phyloP scores from a whole-genome alignment of 768 basidiomycete species.

The Leccinellum luteum region DNA sequence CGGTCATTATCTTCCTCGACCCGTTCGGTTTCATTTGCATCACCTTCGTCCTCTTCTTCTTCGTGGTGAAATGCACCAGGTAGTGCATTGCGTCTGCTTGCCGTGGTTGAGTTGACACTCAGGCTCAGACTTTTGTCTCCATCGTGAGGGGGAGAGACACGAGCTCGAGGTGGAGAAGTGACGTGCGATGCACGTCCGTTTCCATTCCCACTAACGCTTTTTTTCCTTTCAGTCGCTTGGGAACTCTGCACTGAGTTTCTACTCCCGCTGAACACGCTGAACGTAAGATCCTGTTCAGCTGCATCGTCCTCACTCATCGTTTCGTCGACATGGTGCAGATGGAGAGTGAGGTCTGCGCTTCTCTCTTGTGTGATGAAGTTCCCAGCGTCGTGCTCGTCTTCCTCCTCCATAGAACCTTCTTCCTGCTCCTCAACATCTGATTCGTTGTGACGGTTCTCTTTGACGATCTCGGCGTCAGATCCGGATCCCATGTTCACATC shows the following conservation, averaged over 20 bases:
- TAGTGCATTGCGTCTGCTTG: conserved; percentile 30
- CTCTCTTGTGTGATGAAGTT: conserved; percentile 23
- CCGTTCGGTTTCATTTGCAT: conserved; percentile 30
- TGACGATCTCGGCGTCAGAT: conserved; percentile 17
- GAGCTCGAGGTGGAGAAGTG: conserved; percentile 11
- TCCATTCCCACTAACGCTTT: neutral
- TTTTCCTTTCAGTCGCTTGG: neutral
- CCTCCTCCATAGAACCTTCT: conserved; percentile 4
- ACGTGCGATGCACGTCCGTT: neutral
- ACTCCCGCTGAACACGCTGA: conserved; percentile 22
- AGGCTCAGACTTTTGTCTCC: conserved; percentile 11
- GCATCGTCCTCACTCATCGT: conserved; percentile 4
- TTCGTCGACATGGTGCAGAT: conserved; percentile 7
- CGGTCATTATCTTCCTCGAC: conserved; percentile 11
- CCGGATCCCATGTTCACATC: conserved; percentile 21
- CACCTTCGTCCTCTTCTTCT: conserved; percentile 33
- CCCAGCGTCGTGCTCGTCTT: conserved; percentile 11
- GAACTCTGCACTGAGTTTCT: neutral
- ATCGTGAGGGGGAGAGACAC: conserved; percentile 8
- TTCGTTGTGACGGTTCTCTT: conserved; percentile 4
- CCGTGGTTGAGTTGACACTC: conserved; percentile 14
- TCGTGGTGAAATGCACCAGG: conserved; percentile 48
- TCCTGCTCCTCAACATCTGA: conserved; percentile 1
- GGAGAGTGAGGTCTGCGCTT: conserved; percentile 21
- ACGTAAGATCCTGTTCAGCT: conserved; percentile 10